Conservation (phyloP, 441 rosid genomes). For the Pelargonium citronellum region DNA sequence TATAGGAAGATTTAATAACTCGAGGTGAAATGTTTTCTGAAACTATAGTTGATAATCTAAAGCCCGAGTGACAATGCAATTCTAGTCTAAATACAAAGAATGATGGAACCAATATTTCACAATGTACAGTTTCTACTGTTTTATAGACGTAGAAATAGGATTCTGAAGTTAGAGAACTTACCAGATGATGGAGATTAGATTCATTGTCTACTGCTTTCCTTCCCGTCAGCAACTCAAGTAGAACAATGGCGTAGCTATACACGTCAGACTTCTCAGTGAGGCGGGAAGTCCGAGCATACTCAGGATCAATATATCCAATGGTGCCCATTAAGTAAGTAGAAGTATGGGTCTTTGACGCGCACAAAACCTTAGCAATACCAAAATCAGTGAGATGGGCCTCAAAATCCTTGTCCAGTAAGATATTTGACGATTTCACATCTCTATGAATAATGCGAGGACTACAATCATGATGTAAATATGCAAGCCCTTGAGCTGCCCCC, state of each 20-base stretch:
- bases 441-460: conserved; percentile 92
- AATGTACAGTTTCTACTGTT: no score
- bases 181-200: conserved; percentile 90
- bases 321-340: conserved; percentile 87
- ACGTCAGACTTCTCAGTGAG: conserved; percentile 93
- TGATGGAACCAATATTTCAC: no score
- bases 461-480: conserved; percentile 93
- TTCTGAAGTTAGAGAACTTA: conserved; percentile 27
- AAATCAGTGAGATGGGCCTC: conserved; percentile 96
- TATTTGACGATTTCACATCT: conserved; percentile 87
- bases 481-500: conserved; percentile 89
- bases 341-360: conserved; percentile 72
- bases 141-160: not conserved
- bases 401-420: conserved; percentile 75
- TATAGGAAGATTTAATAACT: not conserved
- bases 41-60: no score
- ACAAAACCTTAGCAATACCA: conserved; percentile 86
- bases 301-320: conserved; percentile 93
- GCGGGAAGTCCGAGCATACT: conserved; percentile 90
- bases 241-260: conserved; percentile 82
- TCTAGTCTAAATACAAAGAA: no score
- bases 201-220: conserved; percentile 89
- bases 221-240: conserved; percentile 85
- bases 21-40: no score
- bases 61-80: no score